Percentiles rank a stretch among this genome's conserved stretches.
These are phyloP conservation scores for Mycena vulgaris DNA, from an alignment of 768 basidiomycete genomes.

Conservation along the genomic window DNA sequence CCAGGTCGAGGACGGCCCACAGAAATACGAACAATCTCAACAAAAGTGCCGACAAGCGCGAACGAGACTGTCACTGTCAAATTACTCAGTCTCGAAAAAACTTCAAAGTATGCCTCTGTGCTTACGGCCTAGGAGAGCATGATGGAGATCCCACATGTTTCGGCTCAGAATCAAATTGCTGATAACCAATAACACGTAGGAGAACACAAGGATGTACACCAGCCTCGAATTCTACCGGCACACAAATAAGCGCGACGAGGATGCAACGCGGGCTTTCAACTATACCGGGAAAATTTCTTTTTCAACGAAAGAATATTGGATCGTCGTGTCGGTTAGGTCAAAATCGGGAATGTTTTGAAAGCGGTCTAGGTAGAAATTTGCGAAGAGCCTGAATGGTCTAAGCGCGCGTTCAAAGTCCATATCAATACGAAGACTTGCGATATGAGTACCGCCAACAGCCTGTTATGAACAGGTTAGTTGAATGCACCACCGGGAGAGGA, in stretches of 20 bases:
- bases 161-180: slow-evolving; percentile 40
- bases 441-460: slow-evolving; percentile 23
- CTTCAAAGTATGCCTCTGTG: background rate
- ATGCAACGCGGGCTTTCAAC: background rate
- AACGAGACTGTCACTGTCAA: slow-evolving; percentile 39
- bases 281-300: slow-evolving; percentile 38
- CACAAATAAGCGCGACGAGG: background rate
- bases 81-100: background rate
- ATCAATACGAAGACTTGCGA: slow-evolving; percentile 5
- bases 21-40: slow-evolving; percentile 38
- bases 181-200: slow-evolving; percentile 37
- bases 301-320: slow-evolving; percentile 37
- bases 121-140: slow-evolving; percentile 41
- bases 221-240: slow-evolving; percentile 21
- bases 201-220: slow-evolving; percentile 33
- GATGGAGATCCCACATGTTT: slow-evolving; percentile 44
- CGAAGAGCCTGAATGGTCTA: slow-evolving; percentile 31
- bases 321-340: slow-evolving; percentile 41
- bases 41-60: slow-evolving; percentile 35
- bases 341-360: slow-evolving; percentile 44
- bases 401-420: background rate
- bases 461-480: background rate
- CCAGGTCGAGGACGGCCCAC: slow-evolving; percentile 44
- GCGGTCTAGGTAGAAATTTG: slow-evolving; percentile 42
- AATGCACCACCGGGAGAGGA: background rate